Conservation (phyloP, 225 moss, liverwort and hornwort species). For the Thuidium tamariscinum region DNA sequence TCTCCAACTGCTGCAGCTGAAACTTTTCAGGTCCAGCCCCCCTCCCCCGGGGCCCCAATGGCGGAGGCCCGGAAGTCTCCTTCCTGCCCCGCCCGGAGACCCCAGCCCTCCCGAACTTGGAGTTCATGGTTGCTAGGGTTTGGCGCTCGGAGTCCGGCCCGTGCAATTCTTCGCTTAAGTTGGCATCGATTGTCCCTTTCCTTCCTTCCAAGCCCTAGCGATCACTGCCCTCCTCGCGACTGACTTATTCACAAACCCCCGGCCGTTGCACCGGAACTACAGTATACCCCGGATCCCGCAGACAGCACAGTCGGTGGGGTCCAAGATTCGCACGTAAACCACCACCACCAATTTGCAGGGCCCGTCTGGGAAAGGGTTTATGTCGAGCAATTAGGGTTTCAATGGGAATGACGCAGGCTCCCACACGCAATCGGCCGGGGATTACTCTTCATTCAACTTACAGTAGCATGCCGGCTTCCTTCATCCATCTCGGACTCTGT, state of each 20-base stretch:
- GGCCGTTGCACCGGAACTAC: too few relatives aligned
- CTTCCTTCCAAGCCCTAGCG: not conserved
- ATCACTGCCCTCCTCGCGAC: not conserved
- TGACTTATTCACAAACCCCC: not conserved
- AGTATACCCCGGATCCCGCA: not conserved
- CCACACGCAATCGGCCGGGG: too few relatives aligned
- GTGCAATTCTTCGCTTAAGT: not conserved
- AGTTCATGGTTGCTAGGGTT: constrained; percentile 44
- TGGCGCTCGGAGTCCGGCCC: not conserved
- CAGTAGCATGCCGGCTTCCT: too few relatives aligned
- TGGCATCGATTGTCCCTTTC: not conserved
- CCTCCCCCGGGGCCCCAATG: constrained; percentile 45
- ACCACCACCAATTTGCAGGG: not conserved
- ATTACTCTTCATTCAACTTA: not conserved
- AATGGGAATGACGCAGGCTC: not conserved
- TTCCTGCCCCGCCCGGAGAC: constrained; percentile 47
- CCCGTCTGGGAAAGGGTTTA: too few relatives aligned
- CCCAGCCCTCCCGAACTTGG: constrained; percentile 62
- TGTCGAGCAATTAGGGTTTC: not conserved
- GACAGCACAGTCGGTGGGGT: not conserved
- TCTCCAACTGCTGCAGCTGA: constrained; percentile 59
- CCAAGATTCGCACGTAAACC: not conserved
- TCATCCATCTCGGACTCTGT: not conserved
- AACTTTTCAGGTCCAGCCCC: constrained; percentile 66
- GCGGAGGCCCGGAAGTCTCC: constrained; percentile 28